A percentile compares a stretch with the other conserved stretches of the same genome.
These are phyloP conservation scores for Prunus yedoensis DNA, from an alignment of 331 rosid species.

Conservation along the genomic window DNA sequence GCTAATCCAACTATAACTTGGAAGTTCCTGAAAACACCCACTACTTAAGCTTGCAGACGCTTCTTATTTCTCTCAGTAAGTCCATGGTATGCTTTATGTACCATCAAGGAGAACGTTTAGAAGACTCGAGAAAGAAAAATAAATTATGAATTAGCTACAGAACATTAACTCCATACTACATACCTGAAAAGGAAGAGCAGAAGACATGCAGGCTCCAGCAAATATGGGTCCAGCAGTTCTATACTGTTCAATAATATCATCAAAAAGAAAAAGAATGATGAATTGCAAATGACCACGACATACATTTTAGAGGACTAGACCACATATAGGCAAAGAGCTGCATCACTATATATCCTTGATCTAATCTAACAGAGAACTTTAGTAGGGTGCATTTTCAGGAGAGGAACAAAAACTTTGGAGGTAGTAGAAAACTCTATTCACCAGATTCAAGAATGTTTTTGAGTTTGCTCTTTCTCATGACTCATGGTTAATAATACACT, in stretches of 20 bases:
- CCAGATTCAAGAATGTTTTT: background rate
- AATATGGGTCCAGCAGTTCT: constrained; percentile 76
- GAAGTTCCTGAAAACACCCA: background rate
- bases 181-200: constrained; percentile 71
- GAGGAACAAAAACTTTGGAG: background rate
- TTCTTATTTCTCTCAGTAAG: background rate
- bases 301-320: background rate
- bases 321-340: background rate
- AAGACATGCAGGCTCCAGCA: constrained; percentile 84
- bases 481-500: background rate
- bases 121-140: background rate
- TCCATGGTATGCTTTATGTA: background rate
- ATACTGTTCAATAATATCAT: constrained; percentile 42
- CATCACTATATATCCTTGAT: background rate
- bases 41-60: background rate
- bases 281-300: background rate
- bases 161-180: background rate
- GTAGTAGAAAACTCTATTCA: background rate
- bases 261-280: background rate
- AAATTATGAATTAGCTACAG: background rate
- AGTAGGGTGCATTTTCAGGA: background rate
- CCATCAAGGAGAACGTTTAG: background rate
- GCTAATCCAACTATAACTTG: background rate
- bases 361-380: background rate
- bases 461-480: background rate